A percentile compares a stretch with the other conserved stretches of the same genome.
These are phyloP conservation scores for Trametes meyenii DNA, from an alignment of 768 basidiomycete species.

Conservation along the genomic window DNA sequence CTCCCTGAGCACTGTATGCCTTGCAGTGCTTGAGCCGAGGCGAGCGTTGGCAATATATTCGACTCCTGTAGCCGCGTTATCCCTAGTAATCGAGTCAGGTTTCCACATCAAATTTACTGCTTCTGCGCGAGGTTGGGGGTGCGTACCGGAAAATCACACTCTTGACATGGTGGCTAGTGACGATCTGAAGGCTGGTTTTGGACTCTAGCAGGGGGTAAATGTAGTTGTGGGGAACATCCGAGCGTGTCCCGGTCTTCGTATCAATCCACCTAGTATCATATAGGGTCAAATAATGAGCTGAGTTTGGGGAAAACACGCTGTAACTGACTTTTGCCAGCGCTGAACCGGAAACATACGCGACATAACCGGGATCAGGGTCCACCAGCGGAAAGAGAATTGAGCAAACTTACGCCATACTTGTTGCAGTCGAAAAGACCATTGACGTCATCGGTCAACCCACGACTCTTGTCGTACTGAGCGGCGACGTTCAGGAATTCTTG, in stretches of 20 bases:
- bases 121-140: too few species aligned
- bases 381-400: not conserved
- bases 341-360: slow-evolving; percentile 25
- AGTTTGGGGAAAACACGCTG: slow-evolving; percentile 11
- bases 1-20: slow-evolving; percentile 20
- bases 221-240: slow-evolving; percentile 53
- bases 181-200: slow-evolving; percentile 32
- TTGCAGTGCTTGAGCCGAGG: slow-evolving; percentile 24
- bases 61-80: slow-evolving; percentile 42
- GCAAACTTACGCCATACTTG: slow-evolving; percentile 31
- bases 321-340: slow-evolving; percentile 55
- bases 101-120: not conserved
- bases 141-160: slow-evolving; percentile 41
- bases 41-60: slow-evolving; percentile 38
- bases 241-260: slow-evolving; percentile 55
- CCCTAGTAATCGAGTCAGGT: slow-evolving; percentile 27
- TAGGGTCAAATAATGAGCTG: not conserved
- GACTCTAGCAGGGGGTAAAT: slow-evolving; percentile 35
- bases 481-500: slow-evolving; percentile 44
- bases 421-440: slow-evolving; percentile 44
- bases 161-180: slow-evolving; percentile 40
- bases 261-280: slow-evolving; percentile 52
- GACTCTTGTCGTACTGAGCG: slow-evolving; percentile 26
- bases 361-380: not conserved
- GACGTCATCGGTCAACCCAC: slow-evolving; percentile 46